Base-by-base conservation (phyloP, 1,139 yeast species). In the Candida sanyaensis region DNA sequence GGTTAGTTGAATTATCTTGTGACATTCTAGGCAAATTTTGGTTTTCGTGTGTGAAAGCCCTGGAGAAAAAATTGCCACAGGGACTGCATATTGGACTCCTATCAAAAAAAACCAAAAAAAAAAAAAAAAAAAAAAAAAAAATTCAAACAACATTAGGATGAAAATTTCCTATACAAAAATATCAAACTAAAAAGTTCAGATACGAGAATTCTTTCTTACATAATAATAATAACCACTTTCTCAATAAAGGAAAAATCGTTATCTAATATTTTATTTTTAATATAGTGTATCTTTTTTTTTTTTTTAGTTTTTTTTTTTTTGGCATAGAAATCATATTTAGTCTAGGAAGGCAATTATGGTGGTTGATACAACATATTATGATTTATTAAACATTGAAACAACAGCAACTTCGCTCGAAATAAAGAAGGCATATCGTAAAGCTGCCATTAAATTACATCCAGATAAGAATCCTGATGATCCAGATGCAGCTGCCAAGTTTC, bases 391-490 rank as follows among this genome's bases (percentile, higher is more conserved):
- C 21, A 77, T 95, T 32, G 55, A 70, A 37, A 77, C 86, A 4
- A 81, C 80, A 27, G 98, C 99, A 36, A 81, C 92, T 1, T 81
- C 87, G 6, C 74, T 83, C 28, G 96, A 90, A 49, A 92, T 93
- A 67, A 95, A 93, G 66, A 90, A 89, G 66, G 97, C 97, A 0
- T 93, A 93, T 69, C 78, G 99, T 52, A 87, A 86, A 66, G 84
- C 86, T 62, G 98, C 98, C 7, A 85, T 93, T 64, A 76, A 72
- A 50, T 86, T 91, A 53, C 99, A 95, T 66, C 99, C 99, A 0
- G 99, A 93, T 66, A 95, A 93, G 71, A 91, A 93, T 61, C 98
- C 97, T 7, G 83, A 86, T 58, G 88, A 86, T 59, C 92, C 93
- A 6, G 72, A 73, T 28, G 97, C 97, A 5, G 92, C 92, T 41